Percentiles rank a stretch among this genome's conserved stretches.
Evolutionary conservation across 331 rosid species (phyloP).

Genomic region (Cydonia oblonga): DNA sequence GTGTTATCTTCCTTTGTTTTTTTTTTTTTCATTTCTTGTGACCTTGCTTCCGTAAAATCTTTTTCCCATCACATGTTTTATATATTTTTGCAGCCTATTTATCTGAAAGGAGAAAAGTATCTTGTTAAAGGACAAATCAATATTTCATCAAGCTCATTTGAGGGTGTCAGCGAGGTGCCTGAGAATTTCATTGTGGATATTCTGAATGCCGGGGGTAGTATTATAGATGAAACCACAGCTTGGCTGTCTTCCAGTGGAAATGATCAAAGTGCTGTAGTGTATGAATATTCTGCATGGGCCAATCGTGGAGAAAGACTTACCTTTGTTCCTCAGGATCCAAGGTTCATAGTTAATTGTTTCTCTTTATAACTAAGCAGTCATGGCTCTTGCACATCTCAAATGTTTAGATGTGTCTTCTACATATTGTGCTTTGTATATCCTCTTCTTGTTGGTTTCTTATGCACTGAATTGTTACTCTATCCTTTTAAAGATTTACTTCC

Average conservation of each 20-base stretch:
- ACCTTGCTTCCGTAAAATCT: not conserved
- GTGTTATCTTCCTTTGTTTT: conserved; percentile 7
- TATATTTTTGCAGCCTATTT: conserved; percentile 46
- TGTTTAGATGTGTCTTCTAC: not conserved
- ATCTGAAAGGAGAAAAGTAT: conserved; percentile 76
- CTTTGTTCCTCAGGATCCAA: conserved; percentile 68
- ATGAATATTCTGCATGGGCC: conserved; percentile 75
- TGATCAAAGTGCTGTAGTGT: conserved; percentile 36
- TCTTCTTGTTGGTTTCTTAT: not conserved
- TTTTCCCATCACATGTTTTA: not conserved
- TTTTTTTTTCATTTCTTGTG: not conserved
- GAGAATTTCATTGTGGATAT: conserved; percentile 56
- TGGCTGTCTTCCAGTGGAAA: conserved; percentile 32
- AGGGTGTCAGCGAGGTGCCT: conserved; percentile 35
- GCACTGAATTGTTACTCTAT: not conserved
- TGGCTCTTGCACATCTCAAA: not conserved
- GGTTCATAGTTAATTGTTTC: conserved; percentile 31
- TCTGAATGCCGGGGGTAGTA: conserved; percentile 31
- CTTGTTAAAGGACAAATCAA: conserved; percentile 75
- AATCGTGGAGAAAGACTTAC: conserved; percentile 62
- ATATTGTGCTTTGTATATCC: too few species aligned
- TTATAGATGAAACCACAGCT: conserved; percentile 37
- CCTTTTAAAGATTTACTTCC: not conserved
- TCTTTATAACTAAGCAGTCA: not conserved
- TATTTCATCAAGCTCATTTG: conserved; percentile 40